A percentile compares a stretch with the other conserved stretches of the same genome.
These are phyloP conservation scores for Penicillium taxi DNA, from an alignment of 495 filamentous ascomycete species.

Conservation along the genomic window DNA sequence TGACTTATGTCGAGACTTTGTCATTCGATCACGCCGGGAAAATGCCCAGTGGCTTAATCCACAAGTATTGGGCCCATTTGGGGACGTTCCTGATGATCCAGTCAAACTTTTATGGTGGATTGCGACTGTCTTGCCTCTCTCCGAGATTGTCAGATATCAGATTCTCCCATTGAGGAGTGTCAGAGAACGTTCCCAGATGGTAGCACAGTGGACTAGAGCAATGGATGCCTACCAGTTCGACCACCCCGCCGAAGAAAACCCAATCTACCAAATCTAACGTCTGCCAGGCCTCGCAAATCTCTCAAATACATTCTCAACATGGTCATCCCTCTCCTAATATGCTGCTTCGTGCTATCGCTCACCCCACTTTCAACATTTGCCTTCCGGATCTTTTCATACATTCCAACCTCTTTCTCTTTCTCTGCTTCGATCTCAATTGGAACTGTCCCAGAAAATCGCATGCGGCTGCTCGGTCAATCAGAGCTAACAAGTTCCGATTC, in stretches of 20 bases:
- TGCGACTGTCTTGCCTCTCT: slow-evolving; percentile 68
- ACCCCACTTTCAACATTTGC: slow-evolving; percentile 15
- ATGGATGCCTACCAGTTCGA: slow-evolving; percentile 65
- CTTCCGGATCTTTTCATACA: slow-evolving; percentile 20
- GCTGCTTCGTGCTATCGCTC: slow-evolving; percentile 25
- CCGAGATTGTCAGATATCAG: slow-evolving; percentile 69
- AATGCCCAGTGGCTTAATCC: slow-evolving; percentile 67
- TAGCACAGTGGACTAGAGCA: slow-evolving; percentile 63
- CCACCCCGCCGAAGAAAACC: too few species aligned
- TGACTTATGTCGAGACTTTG: slow-evolving; percentile 54
- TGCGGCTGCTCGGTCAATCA: slow-evolving; percentile 1
- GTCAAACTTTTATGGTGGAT: slow-evolving; percentile 86
- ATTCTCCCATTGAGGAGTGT: slow-evolving; percentile 66
- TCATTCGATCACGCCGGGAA: slow-evolving; percentile 53
- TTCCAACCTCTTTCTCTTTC: slow-evolving; percentile 31
- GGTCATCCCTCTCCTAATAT: slow-evolving; percentile 40
- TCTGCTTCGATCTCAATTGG: slow-evolving; percentile 39
- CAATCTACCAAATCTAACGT: too few species aligned
- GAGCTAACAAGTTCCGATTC: not conserved
- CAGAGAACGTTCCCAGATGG: slow-evolving; percentile 71
- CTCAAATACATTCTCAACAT: too few species aligned
- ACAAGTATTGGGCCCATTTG: slow-evolving; percentile 64
- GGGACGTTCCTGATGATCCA: slow-evolving; percentile 65
- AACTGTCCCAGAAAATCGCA: slow-evolving; percentile 6
- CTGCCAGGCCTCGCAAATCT: too few species aligned